A percentile compares a stretch with the other conserved stretches of the same genome.
Conservation (phyloP, 495 filamentous ascomycete species). For the Podospora bellae-mahoneyi region DNA sequence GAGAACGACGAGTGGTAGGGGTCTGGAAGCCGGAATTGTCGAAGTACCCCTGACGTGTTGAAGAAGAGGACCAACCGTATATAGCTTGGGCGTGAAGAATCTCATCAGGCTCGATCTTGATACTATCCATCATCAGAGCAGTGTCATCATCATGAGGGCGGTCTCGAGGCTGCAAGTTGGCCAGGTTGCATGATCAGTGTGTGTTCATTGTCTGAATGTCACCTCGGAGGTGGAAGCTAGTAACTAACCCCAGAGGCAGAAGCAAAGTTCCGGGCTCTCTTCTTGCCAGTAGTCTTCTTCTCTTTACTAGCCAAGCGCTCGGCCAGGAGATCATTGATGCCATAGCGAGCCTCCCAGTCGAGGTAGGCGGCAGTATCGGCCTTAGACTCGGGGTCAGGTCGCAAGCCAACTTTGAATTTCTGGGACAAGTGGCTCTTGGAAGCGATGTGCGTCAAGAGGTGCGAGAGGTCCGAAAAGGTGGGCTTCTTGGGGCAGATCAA, state of each 20-base stretch:
- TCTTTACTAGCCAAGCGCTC: constrained; percentile 71
- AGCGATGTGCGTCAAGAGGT: constrained; percentile 80
- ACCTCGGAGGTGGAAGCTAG: background rate
- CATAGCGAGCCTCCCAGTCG: constrained; percentile 63
- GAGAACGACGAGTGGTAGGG: constrained; percentile 22
- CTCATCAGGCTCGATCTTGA: constrained; percentile 33
- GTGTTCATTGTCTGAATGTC: background rate
- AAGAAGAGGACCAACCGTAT: constrained; percentile 19
- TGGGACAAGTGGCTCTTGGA: constrained; percentile 81
- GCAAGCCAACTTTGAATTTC: constrained; percentile 68
- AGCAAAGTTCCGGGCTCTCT: constrained; percentile 21
- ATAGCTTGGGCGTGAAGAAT: constrained; percentile 7
- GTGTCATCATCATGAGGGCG: background rate
- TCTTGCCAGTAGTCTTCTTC: constrained; percentile 48
- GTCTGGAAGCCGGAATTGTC: constrained; percentile 22
- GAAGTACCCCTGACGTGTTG: constrained; percentile 21
- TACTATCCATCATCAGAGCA: background rate
- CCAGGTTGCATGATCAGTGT: background rate
- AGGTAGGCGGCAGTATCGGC: constrained; percentile 59
- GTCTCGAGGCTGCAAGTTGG: background rate
- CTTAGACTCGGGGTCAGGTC: constrained; percentile 51
- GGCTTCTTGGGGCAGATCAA: constrained; percentile 74
- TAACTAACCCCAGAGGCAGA: constrained; percentile 11
- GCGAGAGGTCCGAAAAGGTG: constrained; percentile 80
- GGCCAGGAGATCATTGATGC: constrained; percentile 62